Evolutionary conservation across 768 basidiomycete genomes (phyloP).

Genomic region (Cyclocybe cylindracea): DNA sequence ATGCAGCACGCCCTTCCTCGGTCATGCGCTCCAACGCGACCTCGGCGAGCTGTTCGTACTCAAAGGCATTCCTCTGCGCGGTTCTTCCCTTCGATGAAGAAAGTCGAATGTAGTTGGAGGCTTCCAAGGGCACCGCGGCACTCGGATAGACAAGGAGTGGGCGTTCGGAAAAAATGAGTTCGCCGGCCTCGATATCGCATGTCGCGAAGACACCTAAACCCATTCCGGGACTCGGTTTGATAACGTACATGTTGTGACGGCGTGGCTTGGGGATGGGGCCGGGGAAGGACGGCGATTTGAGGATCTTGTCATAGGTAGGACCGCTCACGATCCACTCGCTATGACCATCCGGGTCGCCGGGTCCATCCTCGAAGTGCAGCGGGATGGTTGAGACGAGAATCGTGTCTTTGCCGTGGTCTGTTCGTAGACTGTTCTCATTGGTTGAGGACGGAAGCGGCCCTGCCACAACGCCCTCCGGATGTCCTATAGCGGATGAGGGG

Average conservation of each 20-base stretch:
- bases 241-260: background rate
- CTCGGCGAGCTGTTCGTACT: conserved; percentile 21
- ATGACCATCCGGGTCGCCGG: background rate
- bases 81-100: too few relatives aligned
- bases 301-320: background rate
- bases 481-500: too few relatives aligned
- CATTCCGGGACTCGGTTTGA: conserved; percentile 2
- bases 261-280: background rate
- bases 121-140: too few relatives aligned
- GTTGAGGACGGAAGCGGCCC: too few relatives aligned
- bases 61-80: background rate
- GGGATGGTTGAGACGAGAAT: too few relatives aligned
- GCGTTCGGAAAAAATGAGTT: conserved; percentile 34
- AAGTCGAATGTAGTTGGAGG: too few relatives aligned
- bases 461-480: too few relatives aligned
- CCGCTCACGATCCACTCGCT: conserved; percentile 2
- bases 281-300: conserved; percentile 1
- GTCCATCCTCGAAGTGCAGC: too few relatives aligned
- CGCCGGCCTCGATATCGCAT: conserved; percentile 22
- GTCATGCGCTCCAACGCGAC: conserved; percentile 22
- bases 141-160: conserved; percentile 29
- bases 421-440: too few relatives aligned
- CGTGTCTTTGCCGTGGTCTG: too few relatives aligned
- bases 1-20: conserved; percentile 22
- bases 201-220: conserved; percentile 32